Evolutionary conservation across 1,284 basidiomycete genomes (phyloP), one percentile per base, ranked within the genome.

Genomic region (Malassezia japonica): DNA sequence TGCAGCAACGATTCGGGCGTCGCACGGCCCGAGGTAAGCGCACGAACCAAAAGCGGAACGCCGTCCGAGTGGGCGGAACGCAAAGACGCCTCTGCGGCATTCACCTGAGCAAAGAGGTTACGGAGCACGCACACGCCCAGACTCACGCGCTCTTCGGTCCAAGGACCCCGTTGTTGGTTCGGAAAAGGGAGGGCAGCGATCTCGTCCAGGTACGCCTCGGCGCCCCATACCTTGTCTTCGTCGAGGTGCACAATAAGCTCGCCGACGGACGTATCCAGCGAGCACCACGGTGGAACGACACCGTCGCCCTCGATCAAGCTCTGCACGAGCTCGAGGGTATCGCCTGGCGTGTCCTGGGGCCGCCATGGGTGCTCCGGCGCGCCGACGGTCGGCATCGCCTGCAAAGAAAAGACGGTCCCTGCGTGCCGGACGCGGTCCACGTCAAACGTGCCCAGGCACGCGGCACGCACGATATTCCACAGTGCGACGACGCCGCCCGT

Each of bases 121-220:
- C 65, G 67, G 21, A 73, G 49, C 23, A 72, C 58, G 65, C 67
- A 74, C 29, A 66, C 61, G 38, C 59, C 67, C 10, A 65, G 53
- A 9, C 29, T 13, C 15, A 31, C 31, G n/a, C 50, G 44, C 23
- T 46, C 44, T 21, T 52, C 50, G 16, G 29, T 35, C 44, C 50
- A 46, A 12, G 13, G 20, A 9, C 15, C 12, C 13, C 24, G 21
- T 18, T 28, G 24, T 16, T 28, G 23, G 25, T 53, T 47, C n/a
- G n/a, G n/a, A 21, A 54, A 39, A 38, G 56, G 64, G 27, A 42
- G 44, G 45, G 55, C 9, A 55, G 86, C 47, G 82, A 82, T 74
- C 52, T 98, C 92, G 71, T 96, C 91, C 3, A 85, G 82, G 70
- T 94, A 96, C 3, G 92, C 82, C 75, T 98, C 94, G 9, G 87